Conservation (phyloP, 345 rosid genomes). For the Corchorus olitorius region DNA sequence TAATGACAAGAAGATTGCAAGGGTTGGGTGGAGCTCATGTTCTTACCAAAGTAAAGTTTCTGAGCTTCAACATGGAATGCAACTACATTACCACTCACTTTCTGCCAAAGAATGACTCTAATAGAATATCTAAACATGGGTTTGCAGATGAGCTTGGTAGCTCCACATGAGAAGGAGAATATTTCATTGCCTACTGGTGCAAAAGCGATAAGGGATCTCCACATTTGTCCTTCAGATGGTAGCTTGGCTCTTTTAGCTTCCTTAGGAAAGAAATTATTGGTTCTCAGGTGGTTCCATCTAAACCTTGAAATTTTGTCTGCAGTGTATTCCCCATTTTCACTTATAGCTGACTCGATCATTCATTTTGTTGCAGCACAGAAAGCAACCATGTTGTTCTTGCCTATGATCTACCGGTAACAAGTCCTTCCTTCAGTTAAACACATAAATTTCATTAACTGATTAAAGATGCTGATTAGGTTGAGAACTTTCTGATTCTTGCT, state of each 20-base stretch:
- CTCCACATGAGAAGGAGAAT: slow-evolving; percentile 71
- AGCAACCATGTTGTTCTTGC: slow-evolving; percentile 69
- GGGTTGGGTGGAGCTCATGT: slow-evolving; percentile 56
- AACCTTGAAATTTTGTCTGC: slow-evolving; percentile 8
- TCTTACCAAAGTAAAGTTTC: slow-evolving; percentile 69
- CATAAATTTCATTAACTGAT: not conserved
- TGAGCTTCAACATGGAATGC: slow-evolving; percentile 13
- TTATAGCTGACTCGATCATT: slow-evolving; percentile 22
- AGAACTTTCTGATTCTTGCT: slow-evolving; percentile 1
- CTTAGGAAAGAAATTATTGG: slow-evolving; percentile 73
- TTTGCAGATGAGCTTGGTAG: slow-evolving; percentile 64
- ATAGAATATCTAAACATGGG: slow-evolving; percentile 22
- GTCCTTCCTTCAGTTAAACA: not conserved
- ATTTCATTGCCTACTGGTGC: slow-evolving; percentile 56
- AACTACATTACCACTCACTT: slow-evolving; percentile 3
- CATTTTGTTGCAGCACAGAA: slow-evolving; percentile 53
- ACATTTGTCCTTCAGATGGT: slow-evolving; percentile 56
- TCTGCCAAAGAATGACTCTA: slow-evolving; percentile 1
- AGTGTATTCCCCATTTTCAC: slow-evolving; percentile 8
- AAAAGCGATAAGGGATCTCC: slow-evolving; percentile 78
- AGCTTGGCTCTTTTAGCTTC: slow-evolving; percentile 71
- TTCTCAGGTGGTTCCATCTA: slow-evolving; percentile 56
- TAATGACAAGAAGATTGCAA: slow-evolving; percentile 63
- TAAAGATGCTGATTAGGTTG: slow-evolving; percentile 2
- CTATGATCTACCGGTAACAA: slow-evolving; percentile 72